Evolutionary conservation across 2,329 filamentous ascomycete species (phyloP).

Genomic region (Trichoderma cornu-damae): DNA sequence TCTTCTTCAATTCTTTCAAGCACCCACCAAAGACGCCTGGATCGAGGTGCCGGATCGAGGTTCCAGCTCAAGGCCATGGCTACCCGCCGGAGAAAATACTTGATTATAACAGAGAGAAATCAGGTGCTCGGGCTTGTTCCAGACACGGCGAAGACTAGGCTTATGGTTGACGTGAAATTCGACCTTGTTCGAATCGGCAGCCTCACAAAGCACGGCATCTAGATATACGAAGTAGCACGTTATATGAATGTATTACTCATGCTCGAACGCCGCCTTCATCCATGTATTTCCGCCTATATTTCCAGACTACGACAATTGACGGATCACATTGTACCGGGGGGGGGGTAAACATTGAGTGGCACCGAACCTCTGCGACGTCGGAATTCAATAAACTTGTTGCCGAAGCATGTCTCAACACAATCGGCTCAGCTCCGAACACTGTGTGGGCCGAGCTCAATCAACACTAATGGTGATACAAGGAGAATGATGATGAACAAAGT

Average conservation of each 20-base stretch:
- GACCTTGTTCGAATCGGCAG: neutral
- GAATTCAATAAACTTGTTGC: slow-evolving; percentile 8
- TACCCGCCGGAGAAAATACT: neutral
- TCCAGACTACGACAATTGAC: neutral
- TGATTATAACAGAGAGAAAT: neutral
- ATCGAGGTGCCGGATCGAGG: slow-evolving; percentile 1
- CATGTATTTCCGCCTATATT: neutral
- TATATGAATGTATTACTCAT: neutral
- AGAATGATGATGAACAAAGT: neutral
- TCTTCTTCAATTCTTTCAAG: neutral
- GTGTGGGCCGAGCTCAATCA: neutral
- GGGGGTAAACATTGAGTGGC: neutral
- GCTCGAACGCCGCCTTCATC: neutral
- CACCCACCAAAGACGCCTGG: neutral
- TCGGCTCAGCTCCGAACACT: slow-evolving; percentile 6
- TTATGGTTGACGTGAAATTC: neutral
- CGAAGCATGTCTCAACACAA: slow-evolving; percentile 4
- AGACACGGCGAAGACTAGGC: neutral
- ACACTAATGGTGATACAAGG: neutral
- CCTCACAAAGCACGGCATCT: neutral
- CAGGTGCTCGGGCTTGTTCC: neutral
- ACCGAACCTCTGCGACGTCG: slow-evolving; percentile 1
- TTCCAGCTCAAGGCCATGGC: neutral
- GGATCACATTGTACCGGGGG: slow-evolving; percentile 5
- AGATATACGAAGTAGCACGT: neutral